Evolutionary conservation across 768 basidiomycete species (phyloP), one percentile per base, ranked within the genome.

Genomic region (Grammothele lineata): DNA sequence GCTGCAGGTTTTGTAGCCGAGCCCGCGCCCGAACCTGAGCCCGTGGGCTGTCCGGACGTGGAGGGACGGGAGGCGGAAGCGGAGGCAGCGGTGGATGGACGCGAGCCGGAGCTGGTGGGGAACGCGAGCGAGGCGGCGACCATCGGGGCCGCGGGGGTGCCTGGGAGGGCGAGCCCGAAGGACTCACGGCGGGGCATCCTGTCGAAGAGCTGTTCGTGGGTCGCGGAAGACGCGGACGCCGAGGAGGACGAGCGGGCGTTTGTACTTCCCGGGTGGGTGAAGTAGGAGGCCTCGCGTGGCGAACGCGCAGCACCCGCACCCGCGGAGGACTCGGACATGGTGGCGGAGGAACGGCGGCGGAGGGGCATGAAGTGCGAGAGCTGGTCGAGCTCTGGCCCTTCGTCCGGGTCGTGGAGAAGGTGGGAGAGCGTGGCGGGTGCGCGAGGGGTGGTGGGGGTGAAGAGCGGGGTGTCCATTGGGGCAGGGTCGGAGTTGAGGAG

Each of bases 401-500:
- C 50, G 47, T 51, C 47, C 39, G 56, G 42, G 21, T 59, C 54
- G 25, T 64, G 59, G 5, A 73, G 55, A 18, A 73, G 56, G 51
- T 73, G 72, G 1, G 71, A 70, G 50, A 73, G 55, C 61, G 37
- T 71, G 56, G 54, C 49, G 22, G 57, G 58, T 27, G 40, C 57
- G 32, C 62, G 57, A 27, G 62, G 59, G 11, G 62, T 62, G 21
- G 61, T 64, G 21, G 61, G 63, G 11, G 63, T 63, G 58, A 65
- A 62, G 23, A 75, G 68, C 47, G 73, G 72, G n/a, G 80, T 77
- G 33, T 76, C 66, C 9, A 61, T 62, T 35, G 69, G 65, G 45
- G 60, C 56, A 61, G 75, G 64, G 51, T 76, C 76, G 51, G 76
- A 73, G 68, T 89, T 88, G 65, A 89, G 80, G 21, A 90, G 74